Percentiles rank a stretch among this genome's conserved stretches.
Evolutionary conservation across 2,329 filamentous ascomycete species (phyloP).

Genomic region (Orbilia ellipsospora): DNA sequence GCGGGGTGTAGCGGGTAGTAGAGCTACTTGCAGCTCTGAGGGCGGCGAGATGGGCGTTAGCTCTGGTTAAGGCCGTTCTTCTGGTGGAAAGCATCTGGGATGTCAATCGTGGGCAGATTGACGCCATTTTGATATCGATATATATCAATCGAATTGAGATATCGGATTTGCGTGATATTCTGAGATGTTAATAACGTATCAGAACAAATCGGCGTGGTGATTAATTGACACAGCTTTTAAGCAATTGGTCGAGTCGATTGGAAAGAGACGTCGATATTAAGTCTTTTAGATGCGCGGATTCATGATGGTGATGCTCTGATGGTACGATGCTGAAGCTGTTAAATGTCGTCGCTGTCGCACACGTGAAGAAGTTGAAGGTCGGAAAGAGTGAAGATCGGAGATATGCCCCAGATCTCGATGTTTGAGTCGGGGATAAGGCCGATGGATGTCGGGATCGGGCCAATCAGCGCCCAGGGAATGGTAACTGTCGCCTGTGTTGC

Average conservation of each 20-base stretch:
- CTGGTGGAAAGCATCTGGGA: slow-evolving; percentile 26
- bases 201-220: background rate
- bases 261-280: no score
- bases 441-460: slow-evolving; percentile 2
- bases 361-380: background rate
- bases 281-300: no score
- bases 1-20: slow-evolving; percentile 9
- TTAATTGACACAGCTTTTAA: background rate
- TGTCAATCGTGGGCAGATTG: slow-evolving; percentile 21
- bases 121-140: slow-evolving; percentile 25
- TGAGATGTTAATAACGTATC: no score
- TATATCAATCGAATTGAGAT: no score
- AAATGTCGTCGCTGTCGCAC: background rate
- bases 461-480: slow-evolving; percentile 27
- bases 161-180: no score
- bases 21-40: slow-evolving; percentile 10
- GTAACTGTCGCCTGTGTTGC: slow-evolving; percentile 3
- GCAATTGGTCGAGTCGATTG: no score
- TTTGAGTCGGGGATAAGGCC: slow-evolving; percentile 32
- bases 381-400: slow-evolving; percentile 7
- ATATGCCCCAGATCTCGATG: slow-evolving; percentile 46
- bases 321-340: slow-evolving; percentile 2
- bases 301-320: background rate
- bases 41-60: slow-evolving; percentile 14
- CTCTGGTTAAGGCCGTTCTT: slow-evolving; percentile 22